Percentiles rank a stretch among this genome's conserved stretches.
Evolutionary conservation across 768 basidiomycete species (phyloP).

Genomic region (Gautieria morchelliformis): DNA sequence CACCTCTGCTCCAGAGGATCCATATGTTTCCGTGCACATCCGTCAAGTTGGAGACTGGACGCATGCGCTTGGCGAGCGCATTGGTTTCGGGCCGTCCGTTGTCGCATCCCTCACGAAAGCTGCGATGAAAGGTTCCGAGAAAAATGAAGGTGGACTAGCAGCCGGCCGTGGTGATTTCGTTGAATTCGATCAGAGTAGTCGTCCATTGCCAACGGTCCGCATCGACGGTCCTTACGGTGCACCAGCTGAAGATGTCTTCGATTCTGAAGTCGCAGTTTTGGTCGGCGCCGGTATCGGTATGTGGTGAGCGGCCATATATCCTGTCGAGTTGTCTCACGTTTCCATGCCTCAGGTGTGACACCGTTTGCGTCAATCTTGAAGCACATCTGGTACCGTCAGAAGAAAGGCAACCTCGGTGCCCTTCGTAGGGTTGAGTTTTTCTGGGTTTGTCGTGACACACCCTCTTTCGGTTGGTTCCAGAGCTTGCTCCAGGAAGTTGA

Average conservation of each 20-base stretch:
- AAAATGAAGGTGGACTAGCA: constrained; percentile 27
- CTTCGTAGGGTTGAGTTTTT: constrained; percentile 90
- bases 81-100: constrained; percentile 71
- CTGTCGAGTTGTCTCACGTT: background rate
- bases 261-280: constrained; percentile 79
- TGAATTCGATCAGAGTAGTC: constrained; percentile 54
- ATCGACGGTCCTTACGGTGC: constrained; percentile 93
- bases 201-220: constrained; percentile 56
- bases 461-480: constrained; percentile 99
- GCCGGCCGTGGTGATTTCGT: constrained; percentile 65
- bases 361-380: constrained; percentile 93
- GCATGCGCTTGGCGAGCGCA: constrained; percentile 69
- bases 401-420: constrained; percentile 62
- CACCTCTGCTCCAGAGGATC: constrained; percentile 90
- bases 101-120: constrained; percentile 71
- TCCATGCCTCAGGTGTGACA: constrained; percentile 55
- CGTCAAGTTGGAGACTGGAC: constrained; percentile 92
- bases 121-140: constrained; percentile 70
- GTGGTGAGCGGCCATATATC: constrained; percentile 15
- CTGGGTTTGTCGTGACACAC: constrained; percentile 89
- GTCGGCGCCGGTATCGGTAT: constrained; percentile 89
- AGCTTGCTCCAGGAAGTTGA: constrained; percentile 81
- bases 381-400: constrained; percentile 92
- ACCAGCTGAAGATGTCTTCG: constrained; percentile 85
- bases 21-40: constrained; percentile 86